Base-by-base conservation (phyloP, 345 rosid species). In the Salix koriyanagi region DNA sequence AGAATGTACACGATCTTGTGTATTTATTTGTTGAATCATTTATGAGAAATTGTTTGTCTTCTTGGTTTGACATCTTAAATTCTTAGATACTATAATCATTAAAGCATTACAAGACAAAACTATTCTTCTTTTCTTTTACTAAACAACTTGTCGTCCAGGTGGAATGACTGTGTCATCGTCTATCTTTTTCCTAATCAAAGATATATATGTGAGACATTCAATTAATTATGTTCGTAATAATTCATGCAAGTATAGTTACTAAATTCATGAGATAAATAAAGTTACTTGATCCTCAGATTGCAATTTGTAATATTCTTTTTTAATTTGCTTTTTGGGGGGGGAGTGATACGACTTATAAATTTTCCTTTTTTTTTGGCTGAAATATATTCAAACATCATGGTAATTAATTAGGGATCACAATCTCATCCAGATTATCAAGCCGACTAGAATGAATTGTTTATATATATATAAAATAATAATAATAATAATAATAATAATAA, bases 61-160 rank as follows among this genome's bases (percentile, higher is more conserved):
- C 72, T 46, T 46, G 15, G 6, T 78, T 72, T 67, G 56, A 77
- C 23, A 77, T 48, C 23, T 14, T 48, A 9, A 69, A 44, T 23
- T 16, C 67, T 60, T 56, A 52, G 72, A 54, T 65, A 26, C 46
- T 52, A 5, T 15, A 4, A 32, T 16, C 80, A 62, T 26, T 46
- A 36, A 34, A 16, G 23, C 71, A 65, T 23, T 65, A 62, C 36
- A 44, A 18, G 68, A 76, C 79, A 46, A 76, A 76, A 12, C 61
- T 39, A 14, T 14, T 62, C 70, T 50, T 71, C 65, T 75, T 70
- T 77, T 64, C 71, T 34, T 50, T 62, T 26, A 18, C 39, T n/a
- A 21, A 37, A 62, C 75, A 64, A 64, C 10, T 70, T 62, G 70
- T 77, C 80, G 12, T 70, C 75, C 72, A 75, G 37, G 54, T 54